Base-by-base conservation (phyloP, 129 eudicot genomes). In the Arctium minus region DNA sequence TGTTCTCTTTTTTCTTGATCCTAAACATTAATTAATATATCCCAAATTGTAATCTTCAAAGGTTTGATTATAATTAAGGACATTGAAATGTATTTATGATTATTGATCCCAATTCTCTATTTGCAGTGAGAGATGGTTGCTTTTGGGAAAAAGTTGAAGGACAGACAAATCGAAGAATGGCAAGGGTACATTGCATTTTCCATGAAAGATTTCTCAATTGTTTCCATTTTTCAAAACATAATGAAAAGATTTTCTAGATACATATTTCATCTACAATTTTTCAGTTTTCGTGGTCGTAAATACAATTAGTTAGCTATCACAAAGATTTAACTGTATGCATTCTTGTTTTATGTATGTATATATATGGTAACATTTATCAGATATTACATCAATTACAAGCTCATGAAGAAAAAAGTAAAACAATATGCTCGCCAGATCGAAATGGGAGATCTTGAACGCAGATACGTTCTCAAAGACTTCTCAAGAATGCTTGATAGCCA, bases 141-240 rank as follows among this genome's bases (percentile, higher is more conserved):
- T 36, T 94, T 94, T 77, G 98, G 98, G 86, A 92, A 94, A 74
- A 94, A 90, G 93, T 83, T 94, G 88, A 92, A 92, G 91, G 92
- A 89, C 71, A 89, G 98, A 83, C 96, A 92, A 80, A 84, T 90
- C 29, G 95, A 89, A 92, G 97, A 92, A 92, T 94, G 98, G 97
- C 93, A 92, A 89, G 91, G 90, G 97, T 94, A 89, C 62, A 37
- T 75, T 65, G 22, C 62, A 39, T 72, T 29, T n/a, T 13, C 29
- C 70, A 11, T 18, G 13, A 56, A 65, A 36, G 13, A 48, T 37
- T 29, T 35, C 31, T 81, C 79, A 11, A 1, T 32, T 81, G 5
- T 50, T 39, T 39, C 15, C 32, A 22, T 72, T 27, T 33, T 81
- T 72, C 31, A 0, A 13, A 4, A 50, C 8, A 50, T 13, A 2